Percentiles rank a stretch among this genome's conserved stretches.
These are phyloP conservation scores for Irpex sp. DNA, from an alignment of 1,284 basidiomycete genomes.

Conservation along the genomic window DNA sequence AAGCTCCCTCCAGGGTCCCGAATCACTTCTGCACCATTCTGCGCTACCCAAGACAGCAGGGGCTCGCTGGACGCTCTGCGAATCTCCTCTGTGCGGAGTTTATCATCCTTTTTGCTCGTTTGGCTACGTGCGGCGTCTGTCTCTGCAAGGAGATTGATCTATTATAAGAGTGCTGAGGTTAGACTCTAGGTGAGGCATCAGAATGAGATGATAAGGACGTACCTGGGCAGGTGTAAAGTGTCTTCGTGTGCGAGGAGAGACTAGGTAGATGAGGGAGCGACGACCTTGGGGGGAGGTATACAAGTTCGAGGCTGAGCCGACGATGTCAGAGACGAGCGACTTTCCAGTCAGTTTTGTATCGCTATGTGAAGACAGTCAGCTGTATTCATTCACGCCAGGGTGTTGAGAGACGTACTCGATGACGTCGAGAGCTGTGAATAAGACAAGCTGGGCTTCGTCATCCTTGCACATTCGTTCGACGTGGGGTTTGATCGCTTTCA, in stretches of 20 bases:
- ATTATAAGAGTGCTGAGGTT: slow-evolving; percentile 16
- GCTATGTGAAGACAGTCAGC: slow-evolving; percentile 33
- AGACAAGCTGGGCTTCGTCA: slow-evolving; percentile 82
- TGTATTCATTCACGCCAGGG: not conserved
- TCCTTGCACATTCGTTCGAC: slow-evolving; percentile 82
- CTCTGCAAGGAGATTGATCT: slow-evolving; percentile 64
- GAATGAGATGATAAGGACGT: not conserved
- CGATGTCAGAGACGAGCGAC: slow-evolving; percentile 67
- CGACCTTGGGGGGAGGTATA: slow-evolving; percentile 64
- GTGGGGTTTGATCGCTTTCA: slow-evolving; percentile 84
- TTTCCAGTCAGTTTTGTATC: slow-evolving; percentile 87
- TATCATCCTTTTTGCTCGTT: slow-evolving; percentile 79
- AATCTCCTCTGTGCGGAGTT: slow-evolving; percentile 64
- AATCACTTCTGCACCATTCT: slow-evolving; percentile 55
- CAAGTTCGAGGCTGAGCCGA: slow-evolving; percentile 49
- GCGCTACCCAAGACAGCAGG: slow-evolving; percentile 62
- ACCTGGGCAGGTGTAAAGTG: slow-evolving; percentile 75
- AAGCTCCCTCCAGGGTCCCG: slow-evolving; percentile 77
- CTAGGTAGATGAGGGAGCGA: slow-evolving; percentile 75
- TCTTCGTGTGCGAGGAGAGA: slow-evolving; percentile 72
- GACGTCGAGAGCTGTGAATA: slow-evolving; percentile 85
- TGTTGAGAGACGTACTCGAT: slow-evolving; percentile 61
- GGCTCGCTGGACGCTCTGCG: slow-evolving; percentile 66
- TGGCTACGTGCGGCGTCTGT: slow-evolving; percentile 60
- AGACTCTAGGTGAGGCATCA: not conserved